Conservation (phyloP, 495 filamentous ascomycete genomes). For the Astrocystis sublimbata region DNA sequence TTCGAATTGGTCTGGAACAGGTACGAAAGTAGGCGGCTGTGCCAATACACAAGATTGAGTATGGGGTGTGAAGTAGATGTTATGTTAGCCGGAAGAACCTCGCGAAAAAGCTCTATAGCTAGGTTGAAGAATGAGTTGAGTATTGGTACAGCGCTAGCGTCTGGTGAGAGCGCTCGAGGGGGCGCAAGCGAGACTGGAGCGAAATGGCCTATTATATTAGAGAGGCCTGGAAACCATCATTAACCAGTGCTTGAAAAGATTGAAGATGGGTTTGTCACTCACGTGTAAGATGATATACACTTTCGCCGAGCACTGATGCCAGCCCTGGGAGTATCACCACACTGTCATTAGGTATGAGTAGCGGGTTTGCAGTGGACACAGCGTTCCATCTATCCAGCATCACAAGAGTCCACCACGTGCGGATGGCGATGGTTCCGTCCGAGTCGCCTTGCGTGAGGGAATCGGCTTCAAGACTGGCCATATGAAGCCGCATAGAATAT, state of each 20-base stretch:
- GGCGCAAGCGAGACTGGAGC: conserved; percentile 27
- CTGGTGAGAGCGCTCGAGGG: conserved; percentile 22
- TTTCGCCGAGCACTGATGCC: conserved; percentile 63
- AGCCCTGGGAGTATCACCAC: conserved; percentile 65
- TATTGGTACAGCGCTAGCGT: conserved; percentile 20
- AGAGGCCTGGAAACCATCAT: conserved; percentile 38
- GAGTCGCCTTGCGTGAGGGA: conserved; percentile 53
- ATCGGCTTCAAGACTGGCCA: conserved; percentile 29
- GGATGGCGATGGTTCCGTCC: conserved; percentile 66
- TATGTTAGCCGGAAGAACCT: conserved; percentile 43
- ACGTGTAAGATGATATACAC: conserved; percentile 67
- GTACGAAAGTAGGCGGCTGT: conserved; percentile 64
- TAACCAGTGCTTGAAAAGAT: conserved; percentile 4
- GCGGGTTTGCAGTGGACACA: conserved; percentile 60
- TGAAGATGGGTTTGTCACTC: conserved; percentile 43
- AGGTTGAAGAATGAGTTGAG: conserved; percentile 31
- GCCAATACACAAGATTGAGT: conserved; percentile 73
- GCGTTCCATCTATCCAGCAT: conserved; percentile 78
- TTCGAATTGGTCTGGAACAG: conserved; percentile 50
- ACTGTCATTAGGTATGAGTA: conserved; percentile 61
- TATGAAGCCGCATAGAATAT: conserved; percentile 58
- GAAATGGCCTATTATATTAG: conserved; percentile 38
- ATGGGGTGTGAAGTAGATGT: conserved; percentile 45
- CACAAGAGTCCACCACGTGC: conserved; percentile 73
- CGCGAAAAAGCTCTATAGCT: conserved; percentile 48